Percentiles rank a stretch among this genome's conserved stretches.
Evolutionary conservation across 768 basidiomycete species (phyloP).

Genomic region (Auricularia cornea): DNA sequence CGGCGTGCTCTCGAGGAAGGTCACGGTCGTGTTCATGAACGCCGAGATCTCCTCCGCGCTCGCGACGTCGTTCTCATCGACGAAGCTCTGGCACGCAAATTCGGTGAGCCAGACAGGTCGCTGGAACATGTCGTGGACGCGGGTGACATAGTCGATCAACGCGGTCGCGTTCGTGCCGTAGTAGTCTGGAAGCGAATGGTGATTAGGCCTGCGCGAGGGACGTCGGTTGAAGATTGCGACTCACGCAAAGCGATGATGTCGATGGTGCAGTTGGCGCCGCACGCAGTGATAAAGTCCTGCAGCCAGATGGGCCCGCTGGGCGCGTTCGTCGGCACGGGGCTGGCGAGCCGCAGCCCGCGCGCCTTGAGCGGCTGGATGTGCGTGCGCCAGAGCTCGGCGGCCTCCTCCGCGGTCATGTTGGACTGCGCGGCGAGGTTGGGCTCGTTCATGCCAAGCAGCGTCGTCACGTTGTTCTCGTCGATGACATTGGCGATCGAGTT

Average conservation of each 20-base stretch:
- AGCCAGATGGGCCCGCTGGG: conserved; percentile 49
- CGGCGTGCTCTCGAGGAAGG: conserved; percentile 42
- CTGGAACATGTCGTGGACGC: conserved; percentile 45
- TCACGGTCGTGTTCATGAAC: conserved; percentile 45
- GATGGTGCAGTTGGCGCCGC: conserved; percentile 42
- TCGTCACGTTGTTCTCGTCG: conserved; percentile 27
- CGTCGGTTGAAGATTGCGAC: conserved; percentile 12
- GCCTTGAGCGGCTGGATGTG: conserved; percentile 43
- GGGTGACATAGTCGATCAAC: conserved; percentile 43
- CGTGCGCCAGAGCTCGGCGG: conserved; percentile 42
- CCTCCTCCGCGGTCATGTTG: conserved; percentile 40
- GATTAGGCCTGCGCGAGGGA: not conserved
- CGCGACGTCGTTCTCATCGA: conserved; percentile 8
- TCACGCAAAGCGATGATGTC: conserved; percentile 50
- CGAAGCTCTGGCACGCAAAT: conserved; percentile 40
- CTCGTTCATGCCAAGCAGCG: conserved; percentile 50
- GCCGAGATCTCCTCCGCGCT: conserved; percentile 28
- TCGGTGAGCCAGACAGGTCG: conserved; percentile 53
- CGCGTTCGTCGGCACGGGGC: conserved; percentile 45
- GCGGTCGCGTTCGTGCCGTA: conserved; percentile 49
- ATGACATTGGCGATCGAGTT: conserved; percentile 35
- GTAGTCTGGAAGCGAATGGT: conserved; percentile 27
- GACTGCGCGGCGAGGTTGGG: conserved; percentile 39
- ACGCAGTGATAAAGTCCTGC: conserved; percentile 41
- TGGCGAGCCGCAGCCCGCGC: conserved; percentile 40